Evolutionary conservation across 805 yeast genomes (phyloP).

Genomic region (Tetrapisispora nanseiensis): DNA sequence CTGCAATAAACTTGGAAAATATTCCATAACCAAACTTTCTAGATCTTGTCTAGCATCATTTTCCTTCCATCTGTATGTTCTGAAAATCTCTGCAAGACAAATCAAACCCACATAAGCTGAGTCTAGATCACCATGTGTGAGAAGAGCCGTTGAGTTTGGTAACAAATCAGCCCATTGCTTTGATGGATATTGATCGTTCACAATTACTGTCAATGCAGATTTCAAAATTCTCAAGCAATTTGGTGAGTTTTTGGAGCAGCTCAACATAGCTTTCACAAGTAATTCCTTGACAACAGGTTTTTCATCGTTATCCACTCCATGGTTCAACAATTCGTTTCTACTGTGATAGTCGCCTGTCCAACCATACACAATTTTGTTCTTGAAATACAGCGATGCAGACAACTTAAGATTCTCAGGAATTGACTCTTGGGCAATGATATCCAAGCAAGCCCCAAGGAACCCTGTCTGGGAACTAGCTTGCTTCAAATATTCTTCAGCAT

Average conservation of each 20-base stretch:
- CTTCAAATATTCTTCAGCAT: slow-evolving; percentile 61
- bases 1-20: slow-evolving; percentile 56
- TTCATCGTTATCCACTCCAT: slow-evolving; percentile 53
- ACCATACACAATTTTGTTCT: slow-evolving; percentile 55
- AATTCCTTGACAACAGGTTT: slow-evolving; percentile 64
- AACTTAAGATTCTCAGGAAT: slow-evolving; percentile 45
- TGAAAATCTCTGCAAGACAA: slow-evolving; percentile 58
- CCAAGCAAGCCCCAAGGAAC: slow-evolving; percentile 74
- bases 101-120: slow-evolving; percentile 56
- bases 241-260: slow-evolving; percentile 32
- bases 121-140: slow-evolving; percentile 36
- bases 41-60: slow-evolving; percentile 46
- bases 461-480: slow-evolving; percentile 53
- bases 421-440: slow-evolving; percentile 48
- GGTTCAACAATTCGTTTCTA: slow-evolving; percentile 23
- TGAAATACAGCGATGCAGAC: slow-evolving; percentile 76
- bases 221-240: slow-evolving; percentile 35
- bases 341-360: slow-evolving; percentile 39
- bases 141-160: slow-evolving; percentile 35
- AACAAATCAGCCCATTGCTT: slow-evolving; percentile 46
- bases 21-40: slow-evolving; percentile 43
- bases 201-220: slow-evolving; percentile 45
- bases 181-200: slow-evolving; percentile 39
- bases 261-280: slow-evolving; percentile 51
- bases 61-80: slow-evolving; percentile 61